Percentiles rank a stretch among this genome's conserved stretches.
Conservation (phyloP, 139 green algal species). For the Zygnema circumcarinatum region DNA sequence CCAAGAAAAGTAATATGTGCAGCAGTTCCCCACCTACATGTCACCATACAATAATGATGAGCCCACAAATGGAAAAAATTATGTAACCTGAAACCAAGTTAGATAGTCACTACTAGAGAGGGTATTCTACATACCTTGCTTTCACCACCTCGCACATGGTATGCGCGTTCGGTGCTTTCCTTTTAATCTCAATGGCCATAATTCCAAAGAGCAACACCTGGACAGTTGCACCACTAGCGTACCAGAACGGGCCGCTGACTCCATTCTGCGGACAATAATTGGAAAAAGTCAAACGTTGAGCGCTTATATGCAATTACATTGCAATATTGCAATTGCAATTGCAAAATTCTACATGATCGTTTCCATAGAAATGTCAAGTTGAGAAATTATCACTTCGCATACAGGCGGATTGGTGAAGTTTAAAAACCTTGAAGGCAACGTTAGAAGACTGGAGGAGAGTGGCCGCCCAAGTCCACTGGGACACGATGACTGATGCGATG, state of each 20-base stretch:
- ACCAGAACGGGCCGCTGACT: slow-evolving; percentile 80
- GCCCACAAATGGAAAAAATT: neutral
- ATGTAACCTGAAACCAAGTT: neutral
- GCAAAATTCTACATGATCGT: neutral
- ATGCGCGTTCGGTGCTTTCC: slow-evolving; percentile 87
- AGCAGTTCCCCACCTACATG: slow-evolving; percentile 66
- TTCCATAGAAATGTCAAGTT: neutral
- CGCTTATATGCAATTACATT: neutral
- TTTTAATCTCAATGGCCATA: slow-evolving; percentile 91
- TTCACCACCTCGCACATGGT: slow-evolving; percentile 90
- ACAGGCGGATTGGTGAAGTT: neutral
- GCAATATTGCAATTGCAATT: neutral
- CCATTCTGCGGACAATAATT: slow-evolving; percentile 56
- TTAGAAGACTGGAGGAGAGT: slow-evolving; percentile 65
- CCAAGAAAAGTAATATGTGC: slow-evolving; percentile 84
- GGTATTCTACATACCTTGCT: slow-evolving; percentile 39
- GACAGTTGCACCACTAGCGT: slow-evolving; percentile 87
- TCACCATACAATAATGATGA: neutral
- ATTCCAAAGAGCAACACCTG: slow-evolving; percentile 92
- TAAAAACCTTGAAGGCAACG: slow-evolving; percentile 51
- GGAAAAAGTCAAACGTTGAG: neutral
- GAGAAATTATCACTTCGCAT: neutral
- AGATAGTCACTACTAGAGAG: neutral
- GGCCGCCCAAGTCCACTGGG: slow-evolving; percentile 67
- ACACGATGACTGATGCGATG: slow-evolving; percentile 75